Percentiles rank a stretch among this genome's conserved stretches.
phyloP scores from a whole-genome alignment of 768 basidiomycete genomes.

The Artomyces pyxidatus region DNA sequence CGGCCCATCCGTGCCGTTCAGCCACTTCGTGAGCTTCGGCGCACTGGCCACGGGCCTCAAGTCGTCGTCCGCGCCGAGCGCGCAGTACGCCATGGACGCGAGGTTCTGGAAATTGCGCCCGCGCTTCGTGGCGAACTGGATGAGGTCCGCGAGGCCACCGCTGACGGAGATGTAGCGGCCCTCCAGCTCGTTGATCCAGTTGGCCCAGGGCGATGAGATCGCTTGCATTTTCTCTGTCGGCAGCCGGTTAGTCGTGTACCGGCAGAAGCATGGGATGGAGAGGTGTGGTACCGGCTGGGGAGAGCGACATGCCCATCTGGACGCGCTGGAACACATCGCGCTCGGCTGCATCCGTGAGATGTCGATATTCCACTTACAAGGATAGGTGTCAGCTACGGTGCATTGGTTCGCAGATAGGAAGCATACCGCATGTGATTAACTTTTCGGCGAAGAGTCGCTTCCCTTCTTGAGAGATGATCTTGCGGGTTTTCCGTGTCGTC shows the following conservation, averaged over 20 bases:
- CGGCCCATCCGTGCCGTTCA: conserved; percentile 30
- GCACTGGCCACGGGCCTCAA: conserved; percentile 41
- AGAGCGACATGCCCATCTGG: conserved; percentile 69
- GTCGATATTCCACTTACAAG: conserved; percentile 51
- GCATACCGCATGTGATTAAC: conserved; percentile 56
- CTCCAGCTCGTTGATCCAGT: conserved; percentile 58
- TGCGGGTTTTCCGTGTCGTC: conserved; percentile 31
- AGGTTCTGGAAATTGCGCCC: conserved; percentile 74
- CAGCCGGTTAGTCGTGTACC: not conserved
- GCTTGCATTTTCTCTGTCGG: conserved; percentile 70
- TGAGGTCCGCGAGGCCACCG: conserved; percentile 45
- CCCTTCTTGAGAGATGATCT: conserved; percentile 44
- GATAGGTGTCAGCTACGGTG: not conserved
- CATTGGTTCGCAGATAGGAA: not conserved
- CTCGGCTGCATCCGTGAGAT: conserved; percentile 47
- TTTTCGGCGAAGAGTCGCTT: conserved; percentile 47
- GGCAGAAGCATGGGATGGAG: not conserved
- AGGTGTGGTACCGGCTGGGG: conserved; percentile 52
- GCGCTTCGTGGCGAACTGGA: conserved; percentile 59
- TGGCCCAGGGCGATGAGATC: conserved; percentile 60
- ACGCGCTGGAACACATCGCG: conserved; percentile 81
- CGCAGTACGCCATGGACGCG: conserved; percentile 62
- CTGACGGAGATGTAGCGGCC: conserved; percentile 47
- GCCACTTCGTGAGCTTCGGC: conserved; percentile 45
- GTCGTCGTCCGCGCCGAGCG: conserved; percentile 41